Evolutionary conservation across 2,329 filamentous ascomycete genomes (phyloP), one percentile per base, ranked within the genome.

Genomic region (Scytalidium lignicola): DNA sequence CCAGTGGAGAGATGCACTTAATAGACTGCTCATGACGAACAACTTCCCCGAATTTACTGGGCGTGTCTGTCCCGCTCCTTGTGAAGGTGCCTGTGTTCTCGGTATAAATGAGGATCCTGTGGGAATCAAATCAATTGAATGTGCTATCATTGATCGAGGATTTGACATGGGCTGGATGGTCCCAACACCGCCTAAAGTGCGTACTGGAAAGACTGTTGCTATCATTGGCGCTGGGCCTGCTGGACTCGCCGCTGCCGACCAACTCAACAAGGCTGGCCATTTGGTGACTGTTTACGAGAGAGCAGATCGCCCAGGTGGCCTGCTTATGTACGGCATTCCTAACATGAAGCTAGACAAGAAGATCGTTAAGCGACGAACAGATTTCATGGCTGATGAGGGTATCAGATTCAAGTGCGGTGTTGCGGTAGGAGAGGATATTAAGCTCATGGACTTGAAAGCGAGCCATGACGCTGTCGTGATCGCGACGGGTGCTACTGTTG

Each of bases 291-390:
- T 97, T 17, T 96, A 93, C 64, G 92, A 97, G 78, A 89, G 92
- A 56, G 83, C 90, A 52, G 92, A 97, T 66, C 89, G 92, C 57
- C 75, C 86, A 50, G 92, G 92, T 71, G 92, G 92, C 69, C 78
- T 97, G 48, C 81, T 97, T 63, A 96, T 96, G 92, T 96, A 97
- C 66, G 92, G 92, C 59, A 97, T 97, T 59, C 92, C 92, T 58
- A 97, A 97, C 77, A 97, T 97, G 92, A 97, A 97, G 77, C 86
- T 97, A 40, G 92, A 97, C 75, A 97, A 97, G 80, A 90, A 90
- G 65, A 85, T 96, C 55, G 92, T 97, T 52, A 92, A 96, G 77
- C 88, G 92, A 46, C 88, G 92, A 68, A 90, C 93, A 44, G 89
- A 96, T 70, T 90, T 97, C 70, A 92, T 96, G 88, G 88, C 87